Conservation (phyloP, 2,329 filamentous ascomycete species). For the Diatrype stigma region DNA sequence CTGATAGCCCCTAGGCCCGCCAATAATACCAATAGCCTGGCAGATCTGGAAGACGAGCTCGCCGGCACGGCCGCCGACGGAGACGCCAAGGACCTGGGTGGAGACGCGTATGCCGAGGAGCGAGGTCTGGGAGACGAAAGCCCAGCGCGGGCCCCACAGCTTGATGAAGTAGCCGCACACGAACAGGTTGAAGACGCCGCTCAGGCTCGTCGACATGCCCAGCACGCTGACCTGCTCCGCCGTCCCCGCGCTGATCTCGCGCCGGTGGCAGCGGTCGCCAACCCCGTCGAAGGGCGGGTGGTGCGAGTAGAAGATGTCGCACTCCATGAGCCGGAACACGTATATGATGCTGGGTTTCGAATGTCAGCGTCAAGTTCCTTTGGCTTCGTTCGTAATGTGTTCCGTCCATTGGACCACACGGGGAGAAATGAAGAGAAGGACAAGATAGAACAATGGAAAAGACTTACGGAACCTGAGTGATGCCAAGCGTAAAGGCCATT, state of each 20-base stretch:
- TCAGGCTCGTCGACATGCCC: slow-evolving; percentile 63
- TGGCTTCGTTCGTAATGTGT: no score
- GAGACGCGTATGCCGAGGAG: slow-evolving; percentile 61
- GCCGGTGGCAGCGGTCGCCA: slow-evolving; percentile 54
- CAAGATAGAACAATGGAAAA: neutral
- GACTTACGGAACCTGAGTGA: slow-evolving; percentile 28
- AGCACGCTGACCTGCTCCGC: slow-evolving; percentile 61
- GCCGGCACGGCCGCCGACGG: slow-evolving; percentile 55
- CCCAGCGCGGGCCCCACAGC: slow-evolving; percentile 57
- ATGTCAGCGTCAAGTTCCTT: no score
- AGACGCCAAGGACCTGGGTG: slow-evolving; percentile 61
- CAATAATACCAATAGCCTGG: slow-evolving; percentile 64
- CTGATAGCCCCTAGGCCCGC: slow-evolving; percentile 66
- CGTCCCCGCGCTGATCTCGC: slow-evolving; percentile 61
- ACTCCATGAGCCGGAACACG: slow-evolving; percentile 68
- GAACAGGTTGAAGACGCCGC: slow-evolving; percentile 61
- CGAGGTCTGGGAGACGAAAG: slow-evolving; percentile 59
- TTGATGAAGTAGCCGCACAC: slow-evolving; percentile 65
- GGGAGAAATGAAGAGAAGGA: no score
- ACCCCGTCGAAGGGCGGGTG: slow-evolving; percentile 46
- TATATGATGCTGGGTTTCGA: slow-evolving; percentile 45
- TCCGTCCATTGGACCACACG: no score
- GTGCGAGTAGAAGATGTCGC: slow-evolving; percentile 61
- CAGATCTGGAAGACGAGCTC: slow-evolving; percentile 65
- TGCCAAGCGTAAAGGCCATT: slow-evolving; percentile 27